Percentiles rank a stretch among this genome's conserved stretches.
phyloP scores from a whole-genome alignment of 140 eudicot species.

The Ambrosia hybrid region DNA sequence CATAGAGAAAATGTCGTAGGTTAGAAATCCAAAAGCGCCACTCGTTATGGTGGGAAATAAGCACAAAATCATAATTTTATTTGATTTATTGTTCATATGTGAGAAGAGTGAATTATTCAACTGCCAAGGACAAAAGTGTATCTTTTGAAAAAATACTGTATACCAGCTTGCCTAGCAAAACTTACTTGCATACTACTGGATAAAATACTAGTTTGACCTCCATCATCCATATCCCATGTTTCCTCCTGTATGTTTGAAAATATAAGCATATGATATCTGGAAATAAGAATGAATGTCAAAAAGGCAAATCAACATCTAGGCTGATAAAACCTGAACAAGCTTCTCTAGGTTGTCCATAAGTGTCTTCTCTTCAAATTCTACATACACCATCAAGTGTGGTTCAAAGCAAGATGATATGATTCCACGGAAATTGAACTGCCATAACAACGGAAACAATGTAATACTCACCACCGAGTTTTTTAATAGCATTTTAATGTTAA shows the following conservation, averaged over 20 bases:
- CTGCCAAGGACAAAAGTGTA: no score
- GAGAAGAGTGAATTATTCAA: constrained; percentile 1
- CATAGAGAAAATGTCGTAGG: constrained; percentile 17
- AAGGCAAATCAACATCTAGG: constrained; percentile 23
- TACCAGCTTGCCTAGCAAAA: constrained; percentile 4
- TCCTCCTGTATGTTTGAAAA: constrained; percentile 70
- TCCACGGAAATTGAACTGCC: constrained; percentile 95
- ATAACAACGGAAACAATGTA: constrained; percentile 8
- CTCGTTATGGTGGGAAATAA: constrained; percentile 25
- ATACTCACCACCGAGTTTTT: not conserved
- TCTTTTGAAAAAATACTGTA: no score
- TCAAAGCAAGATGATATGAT: constrained; percentile 98
- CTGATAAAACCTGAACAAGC: constrained; percentile 80
- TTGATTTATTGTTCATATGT: not conserved
- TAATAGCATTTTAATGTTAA: not conserved
- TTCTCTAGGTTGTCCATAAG: constrained; percentile 95
- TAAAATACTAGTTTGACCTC: constrained; percentile 83
- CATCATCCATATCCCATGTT: constrained; percentile 97
- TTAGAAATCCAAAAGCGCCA: constrained; percentile 18
- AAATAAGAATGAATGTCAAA: constrained; percentile 2
- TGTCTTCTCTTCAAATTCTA: constrained; percentile 95
- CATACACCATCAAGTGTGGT: constrained; percentile 89
- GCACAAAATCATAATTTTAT: constrained; percentile 11
- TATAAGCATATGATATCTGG: constrained; percentile 9
- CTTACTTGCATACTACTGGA: constrained; percentile 97